These are phyloP conservation scores for Fraxinus sp. DNA, from an alignment of 305 asterid genomes.

Conservation along the genomic window DNA sequence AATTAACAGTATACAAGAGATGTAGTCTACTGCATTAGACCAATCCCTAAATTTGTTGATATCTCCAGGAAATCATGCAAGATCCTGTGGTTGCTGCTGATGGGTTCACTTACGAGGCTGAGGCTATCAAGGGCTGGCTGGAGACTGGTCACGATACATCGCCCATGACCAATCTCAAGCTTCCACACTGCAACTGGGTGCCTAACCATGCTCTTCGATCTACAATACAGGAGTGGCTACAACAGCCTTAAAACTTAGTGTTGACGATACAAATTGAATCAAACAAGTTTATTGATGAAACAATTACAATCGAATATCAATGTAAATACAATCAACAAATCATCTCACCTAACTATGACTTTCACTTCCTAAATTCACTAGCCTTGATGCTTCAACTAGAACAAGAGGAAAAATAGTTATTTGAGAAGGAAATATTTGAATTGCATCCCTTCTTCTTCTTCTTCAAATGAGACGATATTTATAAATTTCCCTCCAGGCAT, in stretches of 20 bases:
- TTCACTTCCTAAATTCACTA: background rate
- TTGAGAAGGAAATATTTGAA: background rate
- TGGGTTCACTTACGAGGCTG: slow-evolving; percentile 86
- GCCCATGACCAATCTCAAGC: slow-evolving; percentile 78
- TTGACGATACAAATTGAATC: background rate
- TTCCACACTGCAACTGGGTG: slow-evolving; percentile 55
- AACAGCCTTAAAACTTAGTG: slow-evolving; percentile 33
- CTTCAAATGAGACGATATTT: background rate
- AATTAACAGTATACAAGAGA: background rate
- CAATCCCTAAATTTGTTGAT: background rate
- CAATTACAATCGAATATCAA: background rate
- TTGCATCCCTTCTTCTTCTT: background rate
- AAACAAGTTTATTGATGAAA: background rate
- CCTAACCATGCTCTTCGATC: slow-evolving; percentile 88
- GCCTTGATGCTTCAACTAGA: background rate
- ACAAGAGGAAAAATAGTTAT: background rate
- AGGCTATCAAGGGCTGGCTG: slow-evolving; percentile 85
- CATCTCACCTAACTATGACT: background rate
- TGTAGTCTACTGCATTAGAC: background rate
- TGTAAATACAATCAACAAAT: background rate
- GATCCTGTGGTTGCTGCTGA: slow-evolving; percentile 95
- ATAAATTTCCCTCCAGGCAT: background rate
- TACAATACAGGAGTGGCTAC: slow-evolving; percentile 89
- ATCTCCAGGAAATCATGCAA: slow-evolving; percentile 76
- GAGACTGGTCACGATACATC: slow-evolving; percentile 81